A percentile compares a stretch with the other conserved stretches of the same genome.
These are phyloP conservation scores for Ruellia speciosa DNA, from an alignment of 305 asterid species.

Conservation along the genomic window DNA sequence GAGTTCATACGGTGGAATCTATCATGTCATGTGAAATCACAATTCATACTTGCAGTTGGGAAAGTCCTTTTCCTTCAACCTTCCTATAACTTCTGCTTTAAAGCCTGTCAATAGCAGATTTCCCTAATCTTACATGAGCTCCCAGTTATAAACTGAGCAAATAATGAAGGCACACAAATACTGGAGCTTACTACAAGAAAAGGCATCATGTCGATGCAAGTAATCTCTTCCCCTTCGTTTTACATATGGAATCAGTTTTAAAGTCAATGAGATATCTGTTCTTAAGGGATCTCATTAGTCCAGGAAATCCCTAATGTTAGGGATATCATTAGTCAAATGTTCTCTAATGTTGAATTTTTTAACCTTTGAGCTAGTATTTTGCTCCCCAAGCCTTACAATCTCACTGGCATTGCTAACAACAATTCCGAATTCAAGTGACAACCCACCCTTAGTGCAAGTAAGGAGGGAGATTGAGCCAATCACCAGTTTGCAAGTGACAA, in stretches of 20 bases:
- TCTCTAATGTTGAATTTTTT: not conserved
- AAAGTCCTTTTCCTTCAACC: slow-evolving; percentile 10
- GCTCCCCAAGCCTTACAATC: not conserved
- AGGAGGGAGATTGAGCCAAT: too few species aligned
- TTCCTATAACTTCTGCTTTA: slow-evolving; percentile 2
- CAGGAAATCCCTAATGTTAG: not conserved
- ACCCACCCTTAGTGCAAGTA: too few species aligned
- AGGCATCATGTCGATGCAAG: not conserved
- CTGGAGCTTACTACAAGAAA: slow-evolving; percentile 1
- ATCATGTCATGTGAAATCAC: not conserved
- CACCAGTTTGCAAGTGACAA: too few species aligned
- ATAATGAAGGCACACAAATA: not conserved
- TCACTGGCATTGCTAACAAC: too few species aligned
- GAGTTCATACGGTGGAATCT: not conserved
- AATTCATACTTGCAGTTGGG: not conserved
- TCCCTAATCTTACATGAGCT: slow-evolving; percentile 6
- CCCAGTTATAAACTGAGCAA: slow-evolving; percentile 8
- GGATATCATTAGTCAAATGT: not conserved
- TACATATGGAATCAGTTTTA: not conserved
- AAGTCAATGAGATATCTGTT: not conserved
- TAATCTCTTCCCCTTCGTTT: not conserved
- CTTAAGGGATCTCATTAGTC: not conserved
- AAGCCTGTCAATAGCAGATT: not conserved
- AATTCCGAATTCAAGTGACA: too few species aligned
- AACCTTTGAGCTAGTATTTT: not conserved